Evolutionary conservation across 2,329 filamentous ascomycete species (phyloP).

Genomic region (Fusarium bactridioides): DNA sequence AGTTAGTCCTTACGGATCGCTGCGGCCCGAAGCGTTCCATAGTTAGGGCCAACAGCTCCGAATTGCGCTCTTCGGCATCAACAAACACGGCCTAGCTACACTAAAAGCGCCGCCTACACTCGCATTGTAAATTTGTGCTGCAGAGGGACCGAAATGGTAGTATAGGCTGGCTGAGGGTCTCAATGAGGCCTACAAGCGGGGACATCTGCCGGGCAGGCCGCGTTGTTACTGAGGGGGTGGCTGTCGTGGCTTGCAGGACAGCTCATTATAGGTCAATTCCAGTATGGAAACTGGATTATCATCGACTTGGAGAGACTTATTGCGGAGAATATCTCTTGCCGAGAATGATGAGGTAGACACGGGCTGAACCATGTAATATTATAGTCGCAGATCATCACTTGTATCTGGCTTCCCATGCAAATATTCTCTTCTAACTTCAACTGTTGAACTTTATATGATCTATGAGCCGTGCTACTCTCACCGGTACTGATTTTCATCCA

Average conservation of each 20-base stretch:
- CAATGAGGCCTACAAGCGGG: neutral
- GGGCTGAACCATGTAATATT: neutral
- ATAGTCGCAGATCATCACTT: neutral
- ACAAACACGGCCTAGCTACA: neutral
- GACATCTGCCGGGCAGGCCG: neutral
- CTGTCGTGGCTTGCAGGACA: neutral
- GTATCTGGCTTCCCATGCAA: no score
- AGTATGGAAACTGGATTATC: neutral
- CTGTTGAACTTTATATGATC: neutral
- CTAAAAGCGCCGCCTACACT: neutral
- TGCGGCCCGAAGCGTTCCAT: constrained; percentile 3
- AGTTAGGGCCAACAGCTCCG: neutral
- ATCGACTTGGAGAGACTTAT: neutral
- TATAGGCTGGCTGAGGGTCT: neutral
- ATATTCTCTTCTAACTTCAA: neutral
- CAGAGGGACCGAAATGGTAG: neutral
- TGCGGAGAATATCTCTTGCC: neutral
- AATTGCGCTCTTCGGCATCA: neutral
- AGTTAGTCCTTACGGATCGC: neutral
- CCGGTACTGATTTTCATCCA: accelerated
- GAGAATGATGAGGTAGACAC: neutral
- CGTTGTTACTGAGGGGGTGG: neutral
- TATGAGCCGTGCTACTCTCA: neutral
- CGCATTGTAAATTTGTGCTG: accelerated
- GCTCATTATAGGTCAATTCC: neutral